Evolutionary conservation across 345 rosid genomes (phyloP).

Genomic region (Geranium brycei): DNA sequence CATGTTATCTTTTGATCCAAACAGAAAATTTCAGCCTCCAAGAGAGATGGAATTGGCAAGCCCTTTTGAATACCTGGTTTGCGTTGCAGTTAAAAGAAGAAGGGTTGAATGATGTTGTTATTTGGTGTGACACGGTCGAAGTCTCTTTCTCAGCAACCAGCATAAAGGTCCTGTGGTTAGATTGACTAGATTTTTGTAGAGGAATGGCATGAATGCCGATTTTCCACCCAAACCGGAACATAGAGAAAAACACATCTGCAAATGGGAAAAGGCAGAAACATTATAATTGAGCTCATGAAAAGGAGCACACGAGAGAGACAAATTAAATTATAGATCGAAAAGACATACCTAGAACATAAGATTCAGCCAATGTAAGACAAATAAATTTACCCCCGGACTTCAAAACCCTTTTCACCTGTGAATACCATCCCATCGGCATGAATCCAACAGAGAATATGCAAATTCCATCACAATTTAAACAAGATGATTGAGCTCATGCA

Average conservation of each 20-base stretch:
- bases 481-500: background rate
- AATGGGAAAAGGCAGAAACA: conserved; percentile 4
- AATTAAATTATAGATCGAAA: background rate
- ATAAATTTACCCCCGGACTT: conserved; percentile 64
- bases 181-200: conserved; percentile 34
- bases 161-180: conserved; percentile 60
- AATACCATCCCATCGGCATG: conserved; percentile 3
- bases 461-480: conserved; percentile 2
- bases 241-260: conserved; percentile 73
- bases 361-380: conserved; percentile 77
- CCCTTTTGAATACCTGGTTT: conserved; percentile 40
- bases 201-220: conserved; percentile 44
- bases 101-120: conserved; percentile 29
- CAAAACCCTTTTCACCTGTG: conserved; percentile 68
- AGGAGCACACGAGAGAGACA: background rate
- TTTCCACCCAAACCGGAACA: conserved; percentile 84
- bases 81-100: conserved; percentile 29
- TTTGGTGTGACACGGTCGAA: conserved; percentile 31
- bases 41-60: background rate
- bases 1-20: background rate
- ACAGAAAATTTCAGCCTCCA: background rate
- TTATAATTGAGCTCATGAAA: conserved; percentile 1
- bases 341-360: conserved; percentile 73
- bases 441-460: conserved; percentile 5
- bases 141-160: conserved; percentile 57